Conservation (phyloP, 2,329 filamentous ascomycete genomes). For the Ophiostoma sp. region DNA sequence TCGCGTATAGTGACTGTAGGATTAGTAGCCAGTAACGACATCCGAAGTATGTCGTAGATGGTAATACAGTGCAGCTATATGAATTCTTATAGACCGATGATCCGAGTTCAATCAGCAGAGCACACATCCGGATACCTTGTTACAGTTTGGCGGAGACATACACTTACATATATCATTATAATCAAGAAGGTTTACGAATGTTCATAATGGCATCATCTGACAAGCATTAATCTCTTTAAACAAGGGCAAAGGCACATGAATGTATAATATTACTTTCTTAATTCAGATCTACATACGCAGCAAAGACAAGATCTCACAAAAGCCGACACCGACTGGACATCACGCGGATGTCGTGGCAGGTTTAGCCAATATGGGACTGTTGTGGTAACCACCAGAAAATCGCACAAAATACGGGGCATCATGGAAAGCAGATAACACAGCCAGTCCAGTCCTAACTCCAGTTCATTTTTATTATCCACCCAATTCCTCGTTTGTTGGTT, state of each 20-base stretch:
- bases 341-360: not conserved
- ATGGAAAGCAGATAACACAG: constrained; percentile 30
- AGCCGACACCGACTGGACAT: not conserved
- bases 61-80: not conserved
- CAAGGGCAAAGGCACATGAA: not conserved
- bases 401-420: constrained; percentile 25
- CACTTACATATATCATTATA: too few species aligned
- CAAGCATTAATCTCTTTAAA: not conserved
- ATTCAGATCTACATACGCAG: not conserved
- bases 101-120: not conserved
- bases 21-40: not conserved
- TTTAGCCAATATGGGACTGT: not conserved
- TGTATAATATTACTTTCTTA: not conserved
- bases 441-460: constrained; percentile 43
- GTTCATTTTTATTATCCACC: constrained; percentile 43
- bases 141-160: too few species aligned
- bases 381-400: not conserved
- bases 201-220: not conserved
- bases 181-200: not conserved
- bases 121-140: too few species aligned
- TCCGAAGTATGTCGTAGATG: not conserved
- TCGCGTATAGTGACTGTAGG: not conserved
- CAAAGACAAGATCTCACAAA: not conserved
- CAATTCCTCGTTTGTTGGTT: constrained; percentile 33
- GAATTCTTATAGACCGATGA: not conserved